A percentile compares a stretch with the other conserved stretches of the same genome.
These are phyloP conservation scores for Xerocomus potaroensis DNA, from an alignment of 768 basidiomycete species.

Conservation along the genomic window DNA sequence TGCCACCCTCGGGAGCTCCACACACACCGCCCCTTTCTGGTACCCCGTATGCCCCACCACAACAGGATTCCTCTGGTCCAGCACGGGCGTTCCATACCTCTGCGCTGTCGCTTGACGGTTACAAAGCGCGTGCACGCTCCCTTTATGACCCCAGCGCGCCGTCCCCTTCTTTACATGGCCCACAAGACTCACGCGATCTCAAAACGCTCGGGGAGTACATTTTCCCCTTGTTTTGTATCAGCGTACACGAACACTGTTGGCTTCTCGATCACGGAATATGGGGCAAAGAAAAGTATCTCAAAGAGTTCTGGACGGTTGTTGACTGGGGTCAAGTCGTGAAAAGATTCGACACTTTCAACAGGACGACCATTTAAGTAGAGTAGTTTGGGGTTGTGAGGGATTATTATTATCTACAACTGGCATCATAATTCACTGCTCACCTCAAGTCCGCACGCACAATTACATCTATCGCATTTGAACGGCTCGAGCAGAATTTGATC, in stretches of 20 bases:
- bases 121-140: constrained; percentile 22
- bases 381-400: neutral
- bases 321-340: constrained; percentile 64
- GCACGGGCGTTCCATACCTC: constrained; percentile 29
- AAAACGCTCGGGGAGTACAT: constrained; percentile 48
- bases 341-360: constrained; percentile 26
- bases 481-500: neutral
- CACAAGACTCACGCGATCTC: constrained; percentile 23
- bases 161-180: neutral
- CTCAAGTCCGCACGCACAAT: constrained; percentile 7
- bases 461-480: constrained; percentile 13
- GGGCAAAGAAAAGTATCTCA: constrained; percentile 86
- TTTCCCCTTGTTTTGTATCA: constrained; percentile 73
- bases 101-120: neutral
- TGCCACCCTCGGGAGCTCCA: constrained; percentile 25
- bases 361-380: constrained; percentile 8
- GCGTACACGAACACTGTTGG: constrained; percentile 85
- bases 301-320: constrained; percentile 77
- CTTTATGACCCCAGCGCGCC: constrained; percentile 21
- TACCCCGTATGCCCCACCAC: constrained; percentile 28
- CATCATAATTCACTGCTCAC: constrained; percentile 24
- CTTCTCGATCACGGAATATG: constrained; percentile 85
- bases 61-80: constrained; percentile 28
- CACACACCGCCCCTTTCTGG: constrained; percentile 41
- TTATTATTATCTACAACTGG: constrained; percentile 5